Evolutionary conservation across 2,329 filamentous ascomycete species (phyloP).

Genomic region (Xylaria sp.): DNA sequence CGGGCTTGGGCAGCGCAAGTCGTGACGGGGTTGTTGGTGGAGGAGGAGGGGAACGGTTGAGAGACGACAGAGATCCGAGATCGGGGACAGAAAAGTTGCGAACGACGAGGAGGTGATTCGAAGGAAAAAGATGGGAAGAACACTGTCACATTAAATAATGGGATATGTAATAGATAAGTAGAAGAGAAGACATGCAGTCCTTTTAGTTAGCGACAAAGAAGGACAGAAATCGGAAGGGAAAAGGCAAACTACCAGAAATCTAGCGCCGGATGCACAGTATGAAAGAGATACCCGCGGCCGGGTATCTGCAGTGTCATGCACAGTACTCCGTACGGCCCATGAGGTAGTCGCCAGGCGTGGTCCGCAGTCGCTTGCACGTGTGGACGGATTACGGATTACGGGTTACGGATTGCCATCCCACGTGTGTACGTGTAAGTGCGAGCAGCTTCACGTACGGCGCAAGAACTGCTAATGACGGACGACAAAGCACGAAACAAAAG

Average conservation of each 20-base stretch:
- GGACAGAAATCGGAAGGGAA: not conserved
- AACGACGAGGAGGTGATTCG: not conserved
- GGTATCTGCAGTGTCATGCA: not conserved
- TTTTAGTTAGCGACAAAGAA: not conserved
- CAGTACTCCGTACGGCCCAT: not conserved
- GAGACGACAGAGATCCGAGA: not conserved
- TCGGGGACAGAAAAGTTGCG: not conserved
- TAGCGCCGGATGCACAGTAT: not conserved
- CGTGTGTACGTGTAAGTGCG: not conserved
- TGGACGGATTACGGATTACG: too few species aligned
- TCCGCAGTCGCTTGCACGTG: too few species aligned
- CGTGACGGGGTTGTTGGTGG: too few species aligned
- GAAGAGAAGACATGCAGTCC: not conserved
- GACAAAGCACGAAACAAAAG: too few species aligned
- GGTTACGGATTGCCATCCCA: not conserved
- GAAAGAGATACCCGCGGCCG: not conserved
- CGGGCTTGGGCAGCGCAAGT: too few species aligned
- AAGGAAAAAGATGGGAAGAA: not conserved
- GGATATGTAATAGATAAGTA: not conserved
- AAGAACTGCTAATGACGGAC: too few species aligned
- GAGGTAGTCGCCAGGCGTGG: too few species aligned
- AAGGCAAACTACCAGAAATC: not conserved
- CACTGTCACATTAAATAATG: not conserved
- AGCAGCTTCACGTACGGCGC: too few species aligned
- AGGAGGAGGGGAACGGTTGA: not conserved